A percentile compares a stretch with the other conserved stretches of the same genome.
Evolutionary conservation across 2,329 filamentous ascomycete species (phyloP).

Genomic region (Lachnellula arida): DNA sequence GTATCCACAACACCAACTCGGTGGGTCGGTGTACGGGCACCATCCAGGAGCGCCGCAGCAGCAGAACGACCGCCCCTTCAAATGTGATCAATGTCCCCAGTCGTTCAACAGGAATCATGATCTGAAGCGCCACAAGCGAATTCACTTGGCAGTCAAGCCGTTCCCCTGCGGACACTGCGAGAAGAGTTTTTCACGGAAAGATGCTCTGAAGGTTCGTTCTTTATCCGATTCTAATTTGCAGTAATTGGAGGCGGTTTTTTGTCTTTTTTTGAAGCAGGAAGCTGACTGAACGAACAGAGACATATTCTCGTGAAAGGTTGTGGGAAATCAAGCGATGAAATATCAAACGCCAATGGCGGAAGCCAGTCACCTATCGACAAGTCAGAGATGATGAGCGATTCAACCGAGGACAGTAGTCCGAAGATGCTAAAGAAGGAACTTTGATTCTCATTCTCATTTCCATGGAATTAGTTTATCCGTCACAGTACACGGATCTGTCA

Average conservation of each 20-base stretch:
- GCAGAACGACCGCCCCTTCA: slow-evolving; percentile 81
- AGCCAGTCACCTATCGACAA: slow-evolving; percentile 30
- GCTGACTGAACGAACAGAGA: slow-evolving; percentile 43
- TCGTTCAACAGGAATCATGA: slow-evolving; percentile 97
- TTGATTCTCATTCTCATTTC: slow-evolving; percentile 1
- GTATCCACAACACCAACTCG: slow-evolving; percentile 47
- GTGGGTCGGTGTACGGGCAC: slow-evolving; percentile 53
- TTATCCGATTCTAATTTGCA: slow-evolving; percentile 16
- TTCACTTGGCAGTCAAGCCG: slow-evolving; percentile 92
- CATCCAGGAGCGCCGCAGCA: slow-evolving; percentile 48
- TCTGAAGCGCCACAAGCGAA: slow-evolving; percentile 90
- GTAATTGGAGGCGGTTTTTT: slow-evolving; percentile 12
- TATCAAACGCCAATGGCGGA: slow-evolving; percentile 18
- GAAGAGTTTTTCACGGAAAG: slow-evolving; percentile 95
- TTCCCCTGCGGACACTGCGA: slow-evolving; percentile 89
- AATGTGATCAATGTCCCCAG: slow-evolving; percentile 87
- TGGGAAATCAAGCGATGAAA: slow-evolving; percentile 40
- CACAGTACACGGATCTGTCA: slow-evolving; percentile 7
- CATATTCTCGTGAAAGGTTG: slow-evolving; percentile 66
- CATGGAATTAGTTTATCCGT: not conserved
- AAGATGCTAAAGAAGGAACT: slow-evolving; percentile 27
- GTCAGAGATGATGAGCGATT: slow-evolving; percentile 29
- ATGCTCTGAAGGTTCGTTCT: slow-evolving; percentile 82
- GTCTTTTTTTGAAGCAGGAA: slow-evolving; percentile 4
- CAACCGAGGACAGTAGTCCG: slow-evolving; percentile 23